Percentiles rank a stretch among this genome's conserved stretches.
Conservation (phyloP, 805 yeast species). For the Schwanniomyces vanrijiae region DNA sequence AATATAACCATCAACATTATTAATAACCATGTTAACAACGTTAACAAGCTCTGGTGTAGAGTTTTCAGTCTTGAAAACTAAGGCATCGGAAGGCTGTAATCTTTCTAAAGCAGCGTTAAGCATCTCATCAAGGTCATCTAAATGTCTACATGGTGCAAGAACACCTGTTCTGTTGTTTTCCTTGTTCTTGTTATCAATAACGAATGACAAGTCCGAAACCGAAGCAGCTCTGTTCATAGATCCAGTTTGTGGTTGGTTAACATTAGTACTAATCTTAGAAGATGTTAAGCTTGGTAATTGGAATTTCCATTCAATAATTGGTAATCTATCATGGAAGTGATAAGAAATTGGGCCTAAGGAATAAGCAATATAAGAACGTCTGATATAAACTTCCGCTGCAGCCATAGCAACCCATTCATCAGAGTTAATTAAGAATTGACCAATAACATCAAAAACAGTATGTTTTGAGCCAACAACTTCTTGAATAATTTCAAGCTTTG, state of each 20-base stretch:
- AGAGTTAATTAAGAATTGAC: slow-evolving; percentile 80
- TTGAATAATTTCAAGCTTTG: slow-evolving; percentile 74
- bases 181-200: slow-evolving; percentile 67
- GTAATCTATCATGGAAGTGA: slow-evolving; percentile 52
- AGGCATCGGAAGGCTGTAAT: slow-evolving; percentile 52
- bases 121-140: slow-evolving; percentile 89
- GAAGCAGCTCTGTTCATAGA: slow-evolving; percentile 82
- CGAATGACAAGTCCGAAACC: slow-evolving; percentile 86
- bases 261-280: slow-evolving; percentile 71
- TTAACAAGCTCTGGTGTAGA: slow-evolving; percentile 49
- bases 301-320: slow-evolving; percentile 86
- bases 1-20: slow-evolving; percentile 70
- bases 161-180: slow-evolving; percentile 82
- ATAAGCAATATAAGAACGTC: slow-evolving; percentile 97
- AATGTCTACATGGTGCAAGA: slow-evolving; percentile 73
- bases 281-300: slow-evolving; percentile 72
- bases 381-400: slow-evolving; percentile 93
- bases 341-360: slow-evolving; percentile 76
- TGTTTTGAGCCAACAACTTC: slow-evolving; percentile 96
- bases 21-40: slow-evolving; percentile 78
- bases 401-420: slow-evolving; percentile 93
- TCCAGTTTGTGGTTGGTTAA: slow-evolving; percentile 35
- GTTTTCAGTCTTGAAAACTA: slow-evolving; percentile 31
- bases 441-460: slow-evolving; percentile 92
- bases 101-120: slow-evolving; percentile 72